These are phyloP conservation scores for Ceratobasidium papillatum DNA, from an alignment of 1,284 basidiomycete species.

Conservation along the genomic window DNA sequence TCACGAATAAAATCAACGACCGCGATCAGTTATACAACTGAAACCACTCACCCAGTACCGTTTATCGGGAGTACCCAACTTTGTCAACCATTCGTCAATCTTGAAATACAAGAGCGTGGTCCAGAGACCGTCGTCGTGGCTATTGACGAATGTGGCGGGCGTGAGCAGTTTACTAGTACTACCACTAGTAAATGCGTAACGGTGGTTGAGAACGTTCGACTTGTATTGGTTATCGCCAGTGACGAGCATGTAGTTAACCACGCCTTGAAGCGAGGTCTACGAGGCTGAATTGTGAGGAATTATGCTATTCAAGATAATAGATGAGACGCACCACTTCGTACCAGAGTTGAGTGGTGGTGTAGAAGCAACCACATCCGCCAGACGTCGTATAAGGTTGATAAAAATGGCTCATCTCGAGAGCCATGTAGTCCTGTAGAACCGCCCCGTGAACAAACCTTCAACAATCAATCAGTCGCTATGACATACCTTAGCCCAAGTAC, in stretches of 20 bases:
- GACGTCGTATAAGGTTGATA: neutral
- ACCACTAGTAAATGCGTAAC: neutral
- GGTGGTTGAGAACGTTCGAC: neutral
- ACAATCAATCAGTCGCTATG: neutral
- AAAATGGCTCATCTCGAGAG: neutral
- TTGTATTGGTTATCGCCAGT: slow-evolving; percentile 20
- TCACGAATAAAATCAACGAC: too few relatives aligned
- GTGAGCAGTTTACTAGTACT: neutral
- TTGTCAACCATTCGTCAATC: slow-evolving; percentile 15
- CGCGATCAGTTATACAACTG: neutral
- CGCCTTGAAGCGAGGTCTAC: neutral
- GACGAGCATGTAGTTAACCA: slow-evolving; percentile 26
- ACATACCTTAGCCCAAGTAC: neutral
- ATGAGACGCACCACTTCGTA: slow-evolving; percentile 7
- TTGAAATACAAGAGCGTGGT: slow-evolving; percentile 10
- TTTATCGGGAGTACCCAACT: neutral
- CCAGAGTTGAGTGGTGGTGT: neutral
- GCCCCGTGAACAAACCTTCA: too few relatives aligned
- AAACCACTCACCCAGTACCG: slow-evolving; percentile 1
- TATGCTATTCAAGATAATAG: neutral
- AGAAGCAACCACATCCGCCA: slow-evolving; percentile 5
- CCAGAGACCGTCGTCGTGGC: slow-evolving; percentile 20
- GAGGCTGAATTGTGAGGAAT: neutral
- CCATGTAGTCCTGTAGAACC: neutral
- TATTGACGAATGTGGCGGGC: neutral